Base-by-base conservation (phyloP, 2,329 filamentous ascomycete species). In the Mycosphaerella arachidis region DNA sequence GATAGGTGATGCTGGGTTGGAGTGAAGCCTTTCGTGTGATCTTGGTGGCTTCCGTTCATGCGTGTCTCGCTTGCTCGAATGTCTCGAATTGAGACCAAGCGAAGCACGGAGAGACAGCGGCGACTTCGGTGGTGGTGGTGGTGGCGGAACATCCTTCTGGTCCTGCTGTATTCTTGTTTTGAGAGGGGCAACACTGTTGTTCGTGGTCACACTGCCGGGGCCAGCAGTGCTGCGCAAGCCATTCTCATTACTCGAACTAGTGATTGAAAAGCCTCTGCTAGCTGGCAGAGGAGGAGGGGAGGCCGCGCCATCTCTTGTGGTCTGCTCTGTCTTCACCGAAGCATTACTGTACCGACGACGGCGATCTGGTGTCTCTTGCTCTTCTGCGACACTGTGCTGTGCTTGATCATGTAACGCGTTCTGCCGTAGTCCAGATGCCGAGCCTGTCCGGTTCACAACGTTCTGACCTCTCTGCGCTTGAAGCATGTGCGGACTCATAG, bases 401-500 rank as follows among this genome's bases (percentile, higher is more conserved):
- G 55, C 24, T 20, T 48, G 56, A 52, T 62, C 24, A 24, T 24
- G 59, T 13, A 33, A 18, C 1, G 30, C 9, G 31, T 29, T 57
- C 70, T 58, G 72, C 74, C 48, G 72, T 76, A 63, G 71, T 60
- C 48, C 50, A 16, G n/a, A 16, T 18, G 48, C 24, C 30, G 30
- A n/a, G 31, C 20, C 9, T 30, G 31, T 57, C 31, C 33, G 52
- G 60, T 68, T 29, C 61, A 57, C 27, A 64, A 63, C 48, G 20
- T 71, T 75, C 66, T 80, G 84, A 64, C 87, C 86, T 73, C 93
- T 83, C 76, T 97, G 94, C 57, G 92, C 92, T 76, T 97, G 93
- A 54, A 97, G 80, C 73, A 91, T 89, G 74, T 96, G 92, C 27
- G 93, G 96, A 77, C 92, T 97, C 91, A 99, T 96, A 43, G 94